Evolutionary conservation across 2,329 filamentous ascomycete species (phyloP).

Genomic region (Fulvia fulva): DNA sequence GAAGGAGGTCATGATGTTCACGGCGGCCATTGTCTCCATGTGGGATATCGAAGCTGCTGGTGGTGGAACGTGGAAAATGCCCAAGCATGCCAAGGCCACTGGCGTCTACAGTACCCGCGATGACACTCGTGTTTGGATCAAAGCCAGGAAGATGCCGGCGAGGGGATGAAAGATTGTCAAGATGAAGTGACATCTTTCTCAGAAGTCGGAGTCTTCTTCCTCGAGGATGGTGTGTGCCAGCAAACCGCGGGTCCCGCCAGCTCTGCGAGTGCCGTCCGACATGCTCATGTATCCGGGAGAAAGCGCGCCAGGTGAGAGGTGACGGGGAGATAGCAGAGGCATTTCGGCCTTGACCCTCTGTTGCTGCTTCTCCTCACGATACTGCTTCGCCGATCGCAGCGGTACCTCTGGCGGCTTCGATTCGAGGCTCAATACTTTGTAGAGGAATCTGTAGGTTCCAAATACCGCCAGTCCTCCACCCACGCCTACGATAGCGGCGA

Average conservation of each 20-base stretch:
- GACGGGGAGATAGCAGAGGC: constrained; percentile 10
- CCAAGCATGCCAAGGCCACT: constrained; percentile 46
- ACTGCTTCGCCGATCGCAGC: constrained; percentile 29
- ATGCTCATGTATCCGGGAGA: constrained; percentile 23
- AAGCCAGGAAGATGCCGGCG: constrained; percentile 18
- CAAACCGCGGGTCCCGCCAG: constrained; percentile 48
- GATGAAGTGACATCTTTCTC: constrained; percentile 10
- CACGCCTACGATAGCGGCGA: constrained; percentile 65
- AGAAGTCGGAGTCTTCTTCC: constrained; percentile 59
- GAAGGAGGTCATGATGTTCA: constrained; percentile 48
- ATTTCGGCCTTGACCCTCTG: constrained; percentile 18
- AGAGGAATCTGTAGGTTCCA: constrained; percentile 48
- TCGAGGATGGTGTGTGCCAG: constrained; percentile 67
- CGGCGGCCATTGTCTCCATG: constrained; percentile 50
- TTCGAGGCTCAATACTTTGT: constrained; percentile 22
- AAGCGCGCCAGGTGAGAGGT: constrained; percentile 15
- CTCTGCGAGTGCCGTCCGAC: constrained; percentile 30
- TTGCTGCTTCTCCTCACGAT: constrained; percentile 31
- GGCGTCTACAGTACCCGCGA: constrained; percentile 49
- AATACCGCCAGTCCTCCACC: constrained; percentile 58
- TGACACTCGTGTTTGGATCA: constrained; percentile 54
- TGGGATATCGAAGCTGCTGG: constrained; percentile 53
- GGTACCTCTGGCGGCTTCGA: constrained; percentile 3
- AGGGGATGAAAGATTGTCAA: not conserved
- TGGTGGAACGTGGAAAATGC: constrained; percentile 49